Base-by-base conservation (phyloP, 208 protist species). In the Trypanosoma rangeli region DNA sequence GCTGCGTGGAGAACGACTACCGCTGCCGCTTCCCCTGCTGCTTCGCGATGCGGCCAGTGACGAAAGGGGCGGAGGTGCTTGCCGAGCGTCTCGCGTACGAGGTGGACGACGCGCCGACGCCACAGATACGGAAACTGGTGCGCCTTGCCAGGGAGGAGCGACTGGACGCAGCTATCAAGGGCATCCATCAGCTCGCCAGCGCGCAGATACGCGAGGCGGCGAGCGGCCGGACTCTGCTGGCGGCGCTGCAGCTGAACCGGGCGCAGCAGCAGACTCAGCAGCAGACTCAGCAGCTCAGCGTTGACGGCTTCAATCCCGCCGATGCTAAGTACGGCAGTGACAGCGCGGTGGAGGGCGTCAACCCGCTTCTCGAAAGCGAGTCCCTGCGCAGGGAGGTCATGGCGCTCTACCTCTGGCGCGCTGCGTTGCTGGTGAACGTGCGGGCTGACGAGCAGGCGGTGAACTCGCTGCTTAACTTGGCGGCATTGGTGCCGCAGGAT, bases 371-470 rank as follows among this genome's bases (percentile, higher is more conserved):
- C 18, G 83, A 82, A 31, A 73, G 72, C 56, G 79, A 78, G 57
- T 63, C 59, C 28, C 49, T 92, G 56, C 82, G 84, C 3, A 79
- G 92, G 63, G 83, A 87, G 50, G 60, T 93, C 10, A 73, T 75
- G 9, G 68, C 75, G 18, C 73, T 94, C 7, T 92, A 91, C 67
- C 62, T 87, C 31, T 94, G 89, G 89, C 82, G 89, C 16, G 89
- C 89, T 0, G 79, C 86, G 29, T 79, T 94, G 77, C 78, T 93
- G 22, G 89, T 94, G 3, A 92, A 90, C 70, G 71, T 85, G 68
- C 75, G 89, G 50, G 73, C 67, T 24, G 89, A 92, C 70, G 86
- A 85, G 65, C 57, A 73, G 59, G 89, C 86, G 0, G 89, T 94
- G 1, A 59, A 48, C 64, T 87, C 81, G 3, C 74, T 94, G 15